phyloP scores from a whole-genome alignment of 306 rosid species.

The Luffa aegyptiaca region DNA sequence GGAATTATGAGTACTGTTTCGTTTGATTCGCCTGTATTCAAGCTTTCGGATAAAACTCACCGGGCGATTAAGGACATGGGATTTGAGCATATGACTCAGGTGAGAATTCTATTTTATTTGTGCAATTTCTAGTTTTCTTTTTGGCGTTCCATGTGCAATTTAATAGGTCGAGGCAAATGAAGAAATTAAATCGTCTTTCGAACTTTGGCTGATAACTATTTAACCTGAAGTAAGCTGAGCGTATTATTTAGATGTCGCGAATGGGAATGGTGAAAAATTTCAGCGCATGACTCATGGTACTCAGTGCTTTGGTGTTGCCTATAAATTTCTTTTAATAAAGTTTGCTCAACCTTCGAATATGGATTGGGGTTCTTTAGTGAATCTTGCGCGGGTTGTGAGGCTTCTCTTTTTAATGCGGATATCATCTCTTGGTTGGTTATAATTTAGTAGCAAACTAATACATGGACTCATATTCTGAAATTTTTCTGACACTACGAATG shows the following conservation, averaged over 20 bases:
- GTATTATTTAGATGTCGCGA: too few relatives aligned
- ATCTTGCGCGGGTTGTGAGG: neutral
- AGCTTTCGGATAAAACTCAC: slow-evolving; percentile 38
- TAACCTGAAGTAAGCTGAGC: neutral
- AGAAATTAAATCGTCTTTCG: neutral
- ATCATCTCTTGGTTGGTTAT: neutral
- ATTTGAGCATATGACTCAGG: slow-evolving; percentile 18
- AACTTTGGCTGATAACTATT: neutral
- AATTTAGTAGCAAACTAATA: neutral
- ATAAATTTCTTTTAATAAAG: neutral
- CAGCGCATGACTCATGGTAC: too few relatives aligned
- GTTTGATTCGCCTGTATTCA: slow-evolving; percentile 42
- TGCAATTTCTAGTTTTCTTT: neutral
- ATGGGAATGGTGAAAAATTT: too few relatives aligned
- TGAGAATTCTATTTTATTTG: neutral
- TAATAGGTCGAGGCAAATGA: neutral
- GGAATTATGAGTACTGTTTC: slow-evolving; percentile 58
- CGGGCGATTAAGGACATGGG: slow-evolving; percentile 48
- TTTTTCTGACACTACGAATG: slow-evolving; percentile 16
- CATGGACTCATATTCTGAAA: neutral
- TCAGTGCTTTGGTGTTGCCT: too few relatives aligned
- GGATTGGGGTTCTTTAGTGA: neutral
- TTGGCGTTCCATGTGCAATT: neutral
- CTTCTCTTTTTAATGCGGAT: neutral
- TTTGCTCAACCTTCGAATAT: neutral